Base-by-base conservation (phyloP, 192 early-diverging fungal genomes). In the Podila epicladia region DNA sequence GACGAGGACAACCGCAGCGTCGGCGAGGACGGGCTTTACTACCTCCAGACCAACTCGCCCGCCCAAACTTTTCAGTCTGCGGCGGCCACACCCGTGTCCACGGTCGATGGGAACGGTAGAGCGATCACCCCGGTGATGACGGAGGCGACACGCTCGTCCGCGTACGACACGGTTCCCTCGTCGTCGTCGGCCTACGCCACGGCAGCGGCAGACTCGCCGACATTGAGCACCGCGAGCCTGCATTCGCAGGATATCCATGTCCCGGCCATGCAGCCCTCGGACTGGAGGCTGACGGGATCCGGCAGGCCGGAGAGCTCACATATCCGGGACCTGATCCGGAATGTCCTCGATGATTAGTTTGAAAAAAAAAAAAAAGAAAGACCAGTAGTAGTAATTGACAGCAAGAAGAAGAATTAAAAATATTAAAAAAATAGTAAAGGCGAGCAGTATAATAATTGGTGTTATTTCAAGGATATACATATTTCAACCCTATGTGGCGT, bases 271-370 rank as follows among this genome's bases (percentile, higher is more conserved):
- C 9, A 51, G 20, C 58, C 61, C 22, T 57, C 66, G 15, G 63
- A 64, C 26, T 70, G 63, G 62, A 5, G 60, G 3, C 1, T n/a
- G 19, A 33, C 53, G 2, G 73, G 63, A 20, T 41, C 61, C 50
- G 74, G 63, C 65, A 9, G 74, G 33, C 29, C 61, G 17, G 59
- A 71, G 60, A 68, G 62, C 19, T 41, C 58, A 1, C 65, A 80
- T 64, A 73, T 80, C 20, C 65, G 70, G 1, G 66, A 80, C 15
- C 24, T 80, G 53, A 80, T 80, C 57, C 76, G 76, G 15, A 64
- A 80, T 60, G 71, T 80, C 4, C 37, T 80, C 32, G 41, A 72
- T 64, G 76, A 80, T 31, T 59, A 80, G 38, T 41, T 63, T n/a
- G 33, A 1, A 31, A 37, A 9, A 33, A 26, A 1, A 20, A 15